Evolutionary conservation across 2,329 filamentous ascomycete species (phyloP).

Genomic region (Fusarium chlamydosporum): DNA sequence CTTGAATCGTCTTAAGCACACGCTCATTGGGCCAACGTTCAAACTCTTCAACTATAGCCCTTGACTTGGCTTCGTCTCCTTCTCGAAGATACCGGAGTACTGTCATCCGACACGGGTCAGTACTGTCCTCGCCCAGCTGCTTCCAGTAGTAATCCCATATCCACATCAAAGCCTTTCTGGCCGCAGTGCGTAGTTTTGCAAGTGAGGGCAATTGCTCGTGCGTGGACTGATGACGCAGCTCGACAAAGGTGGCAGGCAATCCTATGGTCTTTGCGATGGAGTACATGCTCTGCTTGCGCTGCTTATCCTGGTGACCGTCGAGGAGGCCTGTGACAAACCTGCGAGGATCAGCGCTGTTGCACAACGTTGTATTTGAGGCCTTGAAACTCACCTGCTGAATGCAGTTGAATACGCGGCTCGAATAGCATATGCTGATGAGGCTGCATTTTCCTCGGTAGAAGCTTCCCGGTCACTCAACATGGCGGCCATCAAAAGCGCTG

Average conservation of each 20-base stretch:
- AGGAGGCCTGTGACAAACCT: conserved; percentile 86
- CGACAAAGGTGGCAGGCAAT: conserved; percentile 84
- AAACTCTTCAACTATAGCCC: conserved; percentile 51
- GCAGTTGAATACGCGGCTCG: conserved; percentile 80
- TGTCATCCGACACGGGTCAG: conserved; percentile 53
- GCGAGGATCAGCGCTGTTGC: conserved; percentile 17
- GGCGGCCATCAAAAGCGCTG: conserved; percentile 78
- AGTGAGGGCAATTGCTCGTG: conserved; percentile 89
- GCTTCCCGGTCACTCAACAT: conserved; percentile 72
- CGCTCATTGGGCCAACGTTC: conserved; percentile 55
- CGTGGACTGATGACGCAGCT: conserved; percentile 89
- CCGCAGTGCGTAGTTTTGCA: conserved; percentile 77
- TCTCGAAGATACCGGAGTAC: conserved; percentile 59
- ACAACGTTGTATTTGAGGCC: background rate
- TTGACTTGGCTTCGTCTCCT: conserved; percentile 50
- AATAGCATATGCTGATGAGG: conserved; percentile 70
- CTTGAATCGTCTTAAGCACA: conserved; percentile 57
- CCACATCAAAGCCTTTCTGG: conserved; percentile 81
- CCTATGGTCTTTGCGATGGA: conserved; percentile 76
- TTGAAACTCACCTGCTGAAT: conserved; percentile 75
- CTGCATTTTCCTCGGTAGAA: conserved; percentile 51
- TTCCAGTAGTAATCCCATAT: conserved; percentile 92
- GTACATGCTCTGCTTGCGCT: conserved; percentile 80
- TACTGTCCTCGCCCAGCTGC: conserved; percentile 57
- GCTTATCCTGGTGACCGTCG: conserved; percentile 78